These are phyloP conservation scores for Xylaria intraflava DNA, from an alignment of 495 filamentous ascomycete species.

Conservation along the genomic window DNA sequence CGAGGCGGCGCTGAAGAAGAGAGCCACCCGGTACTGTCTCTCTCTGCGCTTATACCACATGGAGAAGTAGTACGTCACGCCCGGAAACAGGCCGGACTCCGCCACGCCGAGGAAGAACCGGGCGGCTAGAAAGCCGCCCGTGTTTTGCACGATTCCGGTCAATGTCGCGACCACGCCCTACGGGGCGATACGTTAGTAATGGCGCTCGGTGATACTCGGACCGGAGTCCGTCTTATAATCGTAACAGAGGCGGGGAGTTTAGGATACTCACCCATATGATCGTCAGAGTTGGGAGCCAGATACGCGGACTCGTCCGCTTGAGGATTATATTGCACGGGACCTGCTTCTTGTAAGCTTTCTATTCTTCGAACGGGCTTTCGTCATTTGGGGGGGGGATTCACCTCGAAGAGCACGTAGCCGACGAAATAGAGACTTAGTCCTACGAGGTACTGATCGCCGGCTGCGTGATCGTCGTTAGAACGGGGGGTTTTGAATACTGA, in stretches of 20 bases:
- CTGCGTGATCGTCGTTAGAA: conserved; percentile 11
- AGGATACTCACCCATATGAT: conserved; percentile 24
- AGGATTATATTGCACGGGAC: conserved; percentile 69
- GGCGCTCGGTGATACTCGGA: background rate
- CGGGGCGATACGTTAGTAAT: background rate
- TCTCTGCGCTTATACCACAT: conserved; percentile 79
- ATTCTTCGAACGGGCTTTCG: too few species aligned
- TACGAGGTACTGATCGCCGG: conserved; percentile 65
- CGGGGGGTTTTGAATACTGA: background rate
- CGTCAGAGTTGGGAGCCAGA: conserved; percentile 46
- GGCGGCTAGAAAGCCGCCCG: conserved; percentile 56
- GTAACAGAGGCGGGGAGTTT: background rate
- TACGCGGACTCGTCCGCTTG: conserved; percentile 60
- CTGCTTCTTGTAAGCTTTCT: conserved; percentile 19
- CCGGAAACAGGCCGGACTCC: conserved; percentile 60
- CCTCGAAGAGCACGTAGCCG: conserved; percentile 65
- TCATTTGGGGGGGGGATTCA: conserved; percentile 1
- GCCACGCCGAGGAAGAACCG: conserved; percentile 56
- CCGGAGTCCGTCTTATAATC: background rate
- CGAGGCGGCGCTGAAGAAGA: conserved; percentile 70
- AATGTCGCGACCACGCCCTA: conserved; percentile 66
- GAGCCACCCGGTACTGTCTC: conserved; percentile 60
- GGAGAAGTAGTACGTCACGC: conserved; percentile 75
- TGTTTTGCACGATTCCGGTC: conserved; percentile 61
- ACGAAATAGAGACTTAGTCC: conserved; percentile 70